Evolutionary conservation across 192 early-diverging fungal genomes (phyloP).

Genomic region (Coemansia furcata): DNA sequence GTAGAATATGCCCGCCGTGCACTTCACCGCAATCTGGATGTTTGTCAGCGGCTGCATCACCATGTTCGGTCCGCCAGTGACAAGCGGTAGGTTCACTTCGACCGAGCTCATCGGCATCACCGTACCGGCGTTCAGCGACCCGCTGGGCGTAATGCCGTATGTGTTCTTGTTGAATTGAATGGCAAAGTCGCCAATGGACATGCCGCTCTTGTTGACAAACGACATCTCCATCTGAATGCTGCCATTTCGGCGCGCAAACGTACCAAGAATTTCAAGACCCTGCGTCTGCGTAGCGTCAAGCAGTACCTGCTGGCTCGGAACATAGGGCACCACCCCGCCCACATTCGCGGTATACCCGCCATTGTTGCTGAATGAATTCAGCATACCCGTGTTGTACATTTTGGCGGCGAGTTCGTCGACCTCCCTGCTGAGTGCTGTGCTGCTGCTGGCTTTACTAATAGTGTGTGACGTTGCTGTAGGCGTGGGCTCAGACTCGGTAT

Average conservation of each 20-base stretch:
- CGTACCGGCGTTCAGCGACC: slow-evolving; percentile 44
- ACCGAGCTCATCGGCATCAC: slow-evolving; percentile 45
- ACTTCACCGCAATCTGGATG: slow-evolving; percentile 71
- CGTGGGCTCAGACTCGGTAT: neutral
- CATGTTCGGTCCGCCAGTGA: slow-evolving; percentile 52
- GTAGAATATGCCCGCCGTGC: slow-evolving; percentile 64
- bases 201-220: slow-evolving; percentile 56
- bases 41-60: slow-evolving; percentile 59
- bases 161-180: slow-evolving; percentile 84
- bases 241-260: slow-evolving; percentile 59
- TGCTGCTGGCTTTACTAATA: slow-evolving; percentile 6
- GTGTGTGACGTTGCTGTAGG: neutral
- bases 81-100: slow-evolving; percentile 55
- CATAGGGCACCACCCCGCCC: slow-evolving; percentile 18
- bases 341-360: neutral
- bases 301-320: slow-evolving; percentile 44
- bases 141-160: slow-evolving; percentile 58
- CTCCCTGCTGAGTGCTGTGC: slow-evolving; percentile 8
- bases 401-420: slow-evolving; percentile 32
- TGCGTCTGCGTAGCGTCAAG: slow-evolving; percentile 53
- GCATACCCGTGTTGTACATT: slow-evolving; percentile 40
- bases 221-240: slow-evolving; percentile 62
- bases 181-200: slow-evolving; percentile 62
- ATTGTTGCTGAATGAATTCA: slow-evolving; percentile 2
- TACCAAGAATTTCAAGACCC: slow-evolving; percentile 55